Base-by-base conservation (phyloP, 2,329 filamentous ascomycete genomes). In the Arthrobotrys megalospora region DNA sequence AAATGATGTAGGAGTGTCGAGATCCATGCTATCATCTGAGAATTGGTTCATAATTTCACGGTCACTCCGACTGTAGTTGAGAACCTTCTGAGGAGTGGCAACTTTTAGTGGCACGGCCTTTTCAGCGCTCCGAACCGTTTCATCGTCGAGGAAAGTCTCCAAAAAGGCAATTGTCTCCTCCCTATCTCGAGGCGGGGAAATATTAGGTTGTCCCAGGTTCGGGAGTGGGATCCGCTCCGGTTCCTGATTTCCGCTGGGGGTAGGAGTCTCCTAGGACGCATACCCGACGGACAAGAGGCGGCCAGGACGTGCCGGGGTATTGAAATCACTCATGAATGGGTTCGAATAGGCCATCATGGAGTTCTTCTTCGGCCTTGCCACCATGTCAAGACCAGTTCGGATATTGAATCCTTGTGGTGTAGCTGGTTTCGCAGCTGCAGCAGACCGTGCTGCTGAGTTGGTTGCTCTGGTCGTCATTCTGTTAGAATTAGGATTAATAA, bases 401-500 rank as follows among this genome's bases (percentile, higher is more conserved):
- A 78, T 78, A 36, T 71, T 72, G 24, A 78, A 78, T 19, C 70
- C 70, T 34, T 60, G 41, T 14, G 70, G 75, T 7, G 66, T 47
- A 1, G 48, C 28, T 65, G 73, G 50, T 12, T 67, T 71, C 4
- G 73, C 38, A 24, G 38, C 34, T 32, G 50, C 53, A 14, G 73
- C 66, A 38, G 66, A 77, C 10, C 75, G 67, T 28, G 55, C 55
- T 6, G 67, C 60, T 8, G 75, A 72, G 19, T 78, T 78, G 28
- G 67, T 72, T 10, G 75, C 75, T 16, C 75, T 62, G 19, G 75
- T 78, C 7, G 75, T 72, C 75, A 78, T 78, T 28, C 75, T 66
- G 62, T 47, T 70, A 50, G 72, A 70, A 36, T 71, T 78, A 16
- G 75, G 75, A 24, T 78, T 78, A 38, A 78, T 78, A 55, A 78